A percentile compares a stretch with the other conserved stretches of the same genome.
These are phyloP conservation scores for Aaosphaeria arxii DNA, from an alignment of 2,329 filamentous ascomycete genomes.

Conservation along the genomic window DNA sequence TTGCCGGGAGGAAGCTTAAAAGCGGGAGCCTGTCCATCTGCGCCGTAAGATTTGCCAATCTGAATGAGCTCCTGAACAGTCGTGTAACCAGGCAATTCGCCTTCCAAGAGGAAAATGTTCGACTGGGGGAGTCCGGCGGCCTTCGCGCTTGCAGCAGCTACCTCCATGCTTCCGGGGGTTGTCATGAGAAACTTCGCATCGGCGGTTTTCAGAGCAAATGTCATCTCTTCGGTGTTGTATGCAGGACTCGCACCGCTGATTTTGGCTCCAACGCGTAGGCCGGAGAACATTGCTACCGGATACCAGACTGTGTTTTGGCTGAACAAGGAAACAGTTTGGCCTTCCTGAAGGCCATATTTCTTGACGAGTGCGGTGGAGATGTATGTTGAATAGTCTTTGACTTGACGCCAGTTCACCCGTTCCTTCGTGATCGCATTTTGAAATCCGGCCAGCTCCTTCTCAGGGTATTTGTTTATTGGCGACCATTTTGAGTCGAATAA, in stretches of 20 bases:
- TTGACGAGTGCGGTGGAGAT: constrained; percentile 60
- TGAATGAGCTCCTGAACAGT: constrained; percentile 47
- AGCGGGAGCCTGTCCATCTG: constrained; percentile 43
- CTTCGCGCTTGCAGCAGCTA: constrained; percentile 54
- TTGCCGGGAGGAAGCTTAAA: constrained; percentile 53
- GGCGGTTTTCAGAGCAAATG: constrained; percentile 59
- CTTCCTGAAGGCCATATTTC: constrained; percentile 52
- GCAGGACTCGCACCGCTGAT: constrained; percentile 63
- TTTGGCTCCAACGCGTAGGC: constrained; percentile 53
- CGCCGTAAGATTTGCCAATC: constrained; percentile 42
- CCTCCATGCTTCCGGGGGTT: constrained; percentile 52
- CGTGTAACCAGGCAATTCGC: constrained; percentile 48
- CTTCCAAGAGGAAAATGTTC: constrained; percentile 57
- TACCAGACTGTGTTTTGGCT: constrained; percentile 66
- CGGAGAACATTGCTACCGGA: constrained; percentile 60
- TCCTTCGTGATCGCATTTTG: constrained; percentile 60
- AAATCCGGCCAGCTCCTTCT: constrained; percentile 49
- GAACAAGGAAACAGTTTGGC: constrained; percentile 60
- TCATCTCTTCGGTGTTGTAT: constrained; percentile 67
- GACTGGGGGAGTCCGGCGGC: constrained; percentile 53
- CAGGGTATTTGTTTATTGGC: constrained; percentile 41
- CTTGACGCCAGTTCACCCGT: constrained; percentile 55
- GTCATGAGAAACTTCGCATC: constrained; percentile 59
- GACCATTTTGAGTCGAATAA: constrained; percentile 58
- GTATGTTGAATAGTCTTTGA: constrained; percentile 56